Evolutionary conservation across 2,329 filamentous ascomycete species (phyloP).

Genomic region (Paramyrothecium sp.): DNA sequence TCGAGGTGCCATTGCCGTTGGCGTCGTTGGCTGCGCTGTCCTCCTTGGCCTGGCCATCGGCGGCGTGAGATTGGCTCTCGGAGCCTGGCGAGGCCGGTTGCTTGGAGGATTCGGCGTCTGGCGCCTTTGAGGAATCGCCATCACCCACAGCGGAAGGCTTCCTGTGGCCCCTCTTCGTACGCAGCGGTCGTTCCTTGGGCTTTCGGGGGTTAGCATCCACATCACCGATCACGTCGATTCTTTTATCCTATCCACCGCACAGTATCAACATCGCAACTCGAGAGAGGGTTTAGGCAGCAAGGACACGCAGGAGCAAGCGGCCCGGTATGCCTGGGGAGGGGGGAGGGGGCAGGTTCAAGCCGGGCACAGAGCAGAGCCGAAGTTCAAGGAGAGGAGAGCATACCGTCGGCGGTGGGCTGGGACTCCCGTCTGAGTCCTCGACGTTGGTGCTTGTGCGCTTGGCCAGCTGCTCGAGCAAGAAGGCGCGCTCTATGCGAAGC

Average conservation of each 20-base stretch:
- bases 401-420: constrained; percentile 77
- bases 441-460: constrained; percentile 73
- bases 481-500: constrained; percentile 81
- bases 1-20: constrained; percentile 40
- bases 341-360: background rate
- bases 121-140: constrained; percentile 36
- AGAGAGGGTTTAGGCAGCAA: constrained; percentile 3
- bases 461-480: constrained; percentile 69
- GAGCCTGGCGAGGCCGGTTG: constrained; percentile 48
- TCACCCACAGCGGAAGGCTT: constrained; percentile 52
- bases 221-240: constrained; percentile 27
- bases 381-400: constrained; percentile 19
- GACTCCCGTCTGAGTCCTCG: constrained; percentile 76
- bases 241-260: constrained; percentile 31
- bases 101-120: constrained; percentile 40
- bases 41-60: constrained; percentile 26
- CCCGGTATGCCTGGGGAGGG: background rate
- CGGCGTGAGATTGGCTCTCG: constrained; percentile 39
- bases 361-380: background rate
- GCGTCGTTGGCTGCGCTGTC: constrained; percentile 14
- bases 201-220: constrained; percentile 39
- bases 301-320: background rate
- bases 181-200: constrained; percentile 76
- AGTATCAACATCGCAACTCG: constrained; percentile 30
- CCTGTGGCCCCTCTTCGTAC: constrained; percentile 70